These are phyloP conservation scores for Domatiomyces globalis DNA, from an alignment of 2,329 filamentous ascomycete species.

Conservation along the genomic window DNA sequence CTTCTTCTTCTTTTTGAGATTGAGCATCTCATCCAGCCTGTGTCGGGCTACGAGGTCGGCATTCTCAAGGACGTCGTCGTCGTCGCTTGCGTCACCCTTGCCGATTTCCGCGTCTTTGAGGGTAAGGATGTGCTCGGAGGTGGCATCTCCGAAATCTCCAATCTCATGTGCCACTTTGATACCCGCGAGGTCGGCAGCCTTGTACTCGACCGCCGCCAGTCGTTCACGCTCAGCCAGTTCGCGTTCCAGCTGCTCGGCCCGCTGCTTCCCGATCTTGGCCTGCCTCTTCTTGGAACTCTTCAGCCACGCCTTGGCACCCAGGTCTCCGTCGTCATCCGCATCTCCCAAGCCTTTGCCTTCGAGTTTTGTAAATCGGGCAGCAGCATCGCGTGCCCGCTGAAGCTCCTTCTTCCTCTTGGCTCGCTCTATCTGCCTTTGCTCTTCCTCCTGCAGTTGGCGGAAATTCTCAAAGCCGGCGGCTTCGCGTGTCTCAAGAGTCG, in stretches of 20 bases:
- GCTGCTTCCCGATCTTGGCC: slow-evolving; percentile 67
- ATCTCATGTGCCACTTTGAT: slow-evolving; percentile 86
- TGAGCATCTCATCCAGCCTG: slow-evolving; percentile 49
- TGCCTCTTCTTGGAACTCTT: slow-evolving; percentile 83
- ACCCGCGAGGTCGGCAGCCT: slow-evolving; percentile 70
- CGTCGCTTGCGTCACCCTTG: slow-evolving; percentile 54
- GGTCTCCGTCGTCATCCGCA: slow-evolving; percentile 40
- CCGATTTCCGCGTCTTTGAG: slow-evolving; percentile 78
- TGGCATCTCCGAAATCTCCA: slow-evolving; percentile 55
- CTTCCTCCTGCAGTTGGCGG: slow-evolving; percentile 49
- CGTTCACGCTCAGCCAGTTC: slow-evolving; percentile 66
- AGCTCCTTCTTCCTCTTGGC: slow-evolving; percentile 70
- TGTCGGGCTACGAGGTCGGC: slow-evolving; percentile 29
- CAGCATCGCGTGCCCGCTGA: slow-evolving; percentile 73
- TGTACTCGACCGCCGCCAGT: slow-evolving; percentile 58
- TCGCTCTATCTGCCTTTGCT: slow-evolving; percentile 51
- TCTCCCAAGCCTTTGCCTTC: slow-evolving; percentile 79
- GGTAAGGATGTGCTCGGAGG: slow-evolving; percentile 66
- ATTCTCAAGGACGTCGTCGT: slow-evolving; percentile 66
- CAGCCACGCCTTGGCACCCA: slow-evolving; percentile 77
- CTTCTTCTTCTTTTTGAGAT: slow-evolving; percentile 86
- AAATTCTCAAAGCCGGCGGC: slow-evolving; percentile 32
- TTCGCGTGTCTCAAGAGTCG: slow-evolving; percentile 61
- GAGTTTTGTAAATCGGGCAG: slow-evolving; percentile 59
- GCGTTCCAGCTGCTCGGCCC: slow-evolving; percentile 55